These are phyloP conservation scores for Euphorbia schlechtendalii DNA, from an alignment of 441 rosid species.

Conservation along the genomic window DNA sequence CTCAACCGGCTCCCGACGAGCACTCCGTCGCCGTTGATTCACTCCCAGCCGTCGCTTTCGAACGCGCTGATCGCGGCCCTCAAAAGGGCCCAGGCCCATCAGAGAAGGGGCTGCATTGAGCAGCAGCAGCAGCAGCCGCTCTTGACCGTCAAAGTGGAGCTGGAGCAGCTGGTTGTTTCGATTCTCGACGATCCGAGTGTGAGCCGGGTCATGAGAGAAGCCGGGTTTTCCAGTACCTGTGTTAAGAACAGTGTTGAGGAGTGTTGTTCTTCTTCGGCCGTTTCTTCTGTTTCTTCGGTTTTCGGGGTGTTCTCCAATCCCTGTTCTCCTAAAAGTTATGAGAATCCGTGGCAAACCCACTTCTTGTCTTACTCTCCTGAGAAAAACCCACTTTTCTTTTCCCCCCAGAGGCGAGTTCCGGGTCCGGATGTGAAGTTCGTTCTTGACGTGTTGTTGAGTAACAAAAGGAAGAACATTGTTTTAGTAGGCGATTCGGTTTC, in stretches of 20 bases:
- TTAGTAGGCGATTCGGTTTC: slow-evolving; percentile 67
- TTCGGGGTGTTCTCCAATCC: slow-evolving; percentile 75
- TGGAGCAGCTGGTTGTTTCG: slow-evolving; percentile 77
- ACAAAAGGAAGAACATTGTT: slow-evolving; percentile 58
- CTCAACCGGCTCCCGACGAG: slow-evolving; percentile 74
- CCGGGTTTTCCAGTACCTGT: slow-evolving; percentile 79
- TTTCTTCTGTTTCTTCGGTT: slow-evolving; percentile 60
- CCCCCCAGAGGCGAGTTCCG: slow-evolving; percentile 37
- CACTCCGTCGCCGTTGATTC: slow-evolving; percentile 53
- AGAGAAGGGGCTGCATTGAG: slow-evolving; percentile 78
- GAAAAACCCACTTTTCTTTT: slow-evolving; percentile 45
- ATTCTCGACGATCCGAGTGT: slow-evolving; percentile 92
- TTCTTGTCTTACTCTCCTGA: slow-evolving; percentile 44
- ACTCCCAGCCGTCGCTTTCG: slow-evolving; percentile 68
- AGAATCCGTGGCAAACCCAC: slow-evolving; percentile 50
- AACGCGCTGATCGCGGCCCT: slow-evolving; percentile 82
- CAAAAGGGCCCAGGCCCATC: slow-evolving; percentile 90
- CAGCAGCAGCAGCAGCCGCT: slow-evolving; percentile 78
- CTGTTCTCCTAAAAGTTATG: slow-evolving; percentile 37
- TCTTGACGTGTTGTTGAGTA: slow-evolving; percentile 56
- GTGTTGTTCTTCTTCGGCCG: slow-evolving; percentile 37
- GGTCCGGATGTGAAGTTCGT: slow-evolving; percentile 68
- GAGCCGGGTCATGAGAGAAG: slow-evolving; percentile 90
- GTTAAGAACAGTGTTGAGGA: slow-evolving; percentile 72
- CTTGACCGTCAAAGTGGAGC: slow-evolving; percentile 63